phyloP scores from a whole-genome alignment of 129 eudicot species.

The Artemisia argyi region DNA sequence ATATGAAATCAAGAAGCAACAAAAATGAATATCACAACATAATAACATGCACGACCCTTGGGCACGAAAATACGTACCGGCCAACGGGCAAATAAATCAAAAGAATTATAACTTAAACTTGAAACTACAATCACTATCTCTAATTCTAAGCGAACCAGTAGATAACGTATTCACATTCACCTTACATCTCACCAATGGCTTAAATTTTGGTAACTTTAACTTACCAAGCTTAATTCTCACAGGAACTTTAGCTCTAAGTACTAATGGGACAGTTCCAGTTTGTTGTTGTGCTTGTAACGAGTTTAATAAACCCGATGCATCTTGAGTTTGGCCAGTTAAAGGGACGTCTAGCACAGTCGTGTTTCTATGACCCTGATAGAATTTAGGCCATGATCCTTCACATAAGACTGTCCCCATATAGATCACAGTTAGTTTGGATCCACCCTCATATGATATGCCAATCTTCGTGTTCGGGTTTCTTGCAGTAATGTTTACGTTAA shows the following conservation, averaged over 20 bases:
- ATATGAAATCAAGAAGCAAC: conserved; percentile 21
- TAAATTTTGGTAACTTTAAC: conserved; percentile 69
- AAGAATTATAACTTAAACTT: conserved; percentile 53
- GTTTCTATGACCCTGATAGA: conserved; percentile 89
- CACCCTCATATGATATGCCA: conserved; percentile 73
- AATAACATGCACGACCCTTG: background rate
- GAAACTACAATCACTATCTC: conserved; percentile 60
- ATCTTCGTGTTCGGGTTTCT: conserved; percentile 81
- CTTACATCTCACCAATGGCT: conserved; percentile 67
- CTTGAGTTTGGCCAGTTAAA: conserved; percentile 48
- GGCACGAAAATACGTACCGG: background rate
- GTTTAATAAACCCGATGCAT: conserved; percentile 41
- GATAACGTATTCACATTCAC: conserved; percentile 60
- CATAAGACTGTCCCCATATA: conserved; percentile 54
- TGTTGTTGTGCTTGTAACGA: conserved; percentile 49
- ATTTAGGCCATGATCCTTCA: conserved; percentile 80
- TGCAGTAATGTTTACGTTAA: conserved; percentile 76
- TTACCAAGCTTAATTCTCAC: conserved; percentile 71
- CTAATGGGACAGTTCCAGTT: conserved; percentile 61
- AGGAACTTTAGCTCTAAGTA: conserved; percentile 64
- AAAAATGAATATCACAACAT: conserved; percentile 2
- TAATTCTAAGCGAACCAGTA: conserved; percentile 44
- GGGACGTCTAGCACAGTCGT: conserved; percentile 54
- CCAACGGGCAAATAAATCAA: conserved; percentile 12
- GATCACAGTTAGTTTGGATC: conserved; percentile 57